These are phyloP conservation scores for Globisporangium nagaii DNA, from an alignment of 352 stramenopile genomes.

Conservation along the genomic window DNA sequence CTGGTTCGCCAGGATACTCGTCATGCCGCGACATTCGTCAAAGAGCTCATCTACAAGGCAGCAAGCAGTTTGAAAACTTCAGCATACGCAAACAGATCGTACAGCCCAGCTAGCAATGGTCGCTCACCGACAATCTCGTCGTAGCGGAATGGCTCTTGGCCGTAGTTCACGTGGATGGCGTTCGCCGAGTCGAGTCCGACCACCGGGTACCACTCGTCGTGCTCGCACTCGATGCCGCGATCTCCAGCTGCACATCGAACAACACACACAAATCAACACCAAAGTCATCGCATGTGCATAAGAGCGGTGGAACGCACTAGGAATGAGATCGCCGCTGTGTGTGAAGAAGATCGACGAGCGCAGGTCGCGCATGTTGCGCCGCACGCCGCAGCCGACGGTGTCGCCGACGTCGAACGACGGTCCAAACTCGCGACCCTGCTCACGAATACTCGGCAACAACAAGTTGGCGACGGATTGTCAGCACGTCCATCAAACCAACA, in stretches of 20 bases:
- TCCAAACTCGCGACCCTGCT: conserved; percentile 51
- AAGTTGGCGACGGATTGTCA: conserved; percentile 15
- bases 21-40: conserved; percentile 26
- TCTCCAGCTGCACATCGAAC: conserved; percentile 14
- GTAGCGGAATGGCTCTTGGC: conserved; percentile 60
- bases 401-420: conserved; percentile 56
- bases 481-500: background rate
- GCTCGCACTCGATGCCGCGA: conserved; percentile 27
- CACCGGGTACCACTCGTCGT: conserved; percentile 65
- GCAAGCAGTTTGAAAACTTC: no score
- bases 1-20: conserved; percentile 15
- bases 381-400: conserved; percentile 69
- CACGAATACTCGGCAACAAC: conserved; percentile 12
- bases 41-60: conserved; percentile 42
- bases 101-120: background rate
- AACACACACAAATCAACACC: background rate
- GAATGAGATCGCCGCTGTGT: conserved; percentile 55
- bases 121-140: conserved; percentile 35
- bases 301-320: conserved; percentile 26
- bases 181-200: conserved; percentile 80
- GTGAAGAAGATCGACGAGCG: conserved; percentile 67
- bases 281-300: no score
- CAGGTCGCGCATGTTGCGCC: conserved; percentile 25
- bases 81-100: no score
- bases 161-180: conserved; percentile 79